Percentiles rank a stretch among this genome's conserved stretches.
phyloP scores from a whole-genome alignment of 441 rosid genomes.

The Populus hybrid region DNA sequence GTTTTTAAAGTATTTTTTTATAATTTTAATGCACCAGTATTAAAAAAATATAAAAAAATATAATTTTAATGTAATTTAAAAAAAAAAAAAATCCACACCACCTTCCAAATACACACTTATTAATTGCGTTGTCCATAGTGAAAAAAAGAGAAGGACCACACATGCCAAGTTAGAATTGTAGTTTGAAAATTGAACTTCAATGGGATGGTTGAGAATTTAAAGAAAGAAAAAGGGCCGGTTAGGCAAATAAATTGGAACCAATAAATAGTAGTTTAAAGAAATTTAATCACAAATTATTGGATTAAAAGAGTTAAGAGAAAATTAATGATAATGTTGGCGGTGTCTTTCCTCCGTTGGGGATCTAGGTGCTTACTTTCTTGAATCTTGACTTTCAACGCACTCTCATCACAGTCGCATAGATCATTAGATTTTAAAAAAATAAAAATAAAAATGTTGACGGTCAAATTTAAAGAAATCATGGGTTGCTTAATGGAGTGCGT shows the following conservation, averaged over 20 bases:
- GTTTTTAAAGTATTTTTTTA: too few species aligned
- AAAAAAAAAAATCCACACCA: too few species aligned
- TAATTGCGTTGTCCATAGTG: too few species aligned
- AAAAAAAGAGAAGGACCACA: not conserved
- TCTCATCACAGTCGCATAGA: not conserved
- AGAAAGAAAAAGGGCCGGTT: not conserved
- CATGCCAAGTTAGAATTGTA: not conserved
- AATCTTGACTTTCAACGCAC: not conserved
- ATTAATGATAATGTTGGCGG: not conserved
- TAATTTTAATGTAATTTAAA: too few species aligned
- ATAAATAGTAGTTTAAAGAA: not conserved
- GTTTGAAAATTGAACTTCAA: not conserved
- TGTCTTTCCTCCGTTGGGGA: too few species aligned
- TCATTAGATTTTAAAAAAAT: not conserved
- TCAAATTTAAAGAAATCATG: slow-evolving; percentile 1
- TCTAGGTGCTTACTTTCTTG: not conserved
- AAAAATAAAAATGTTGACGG: not conserved
- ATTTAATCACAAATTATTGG: not conserved
- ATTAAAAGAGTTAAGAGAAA: not conserved
- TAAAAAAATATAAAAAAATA: too few species aligned
- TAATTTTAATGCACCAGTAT: fast-evolving
- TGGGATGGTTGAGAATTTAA: not conserved
- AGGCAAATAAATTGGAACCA: not conserved
- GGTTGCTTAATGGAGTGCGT: slow-evolving; percentile 18
- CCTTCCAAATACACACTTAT: too few species aligned